Conservation (phyloP, 331 rosid species). For the Quercus lobata region DNA sequence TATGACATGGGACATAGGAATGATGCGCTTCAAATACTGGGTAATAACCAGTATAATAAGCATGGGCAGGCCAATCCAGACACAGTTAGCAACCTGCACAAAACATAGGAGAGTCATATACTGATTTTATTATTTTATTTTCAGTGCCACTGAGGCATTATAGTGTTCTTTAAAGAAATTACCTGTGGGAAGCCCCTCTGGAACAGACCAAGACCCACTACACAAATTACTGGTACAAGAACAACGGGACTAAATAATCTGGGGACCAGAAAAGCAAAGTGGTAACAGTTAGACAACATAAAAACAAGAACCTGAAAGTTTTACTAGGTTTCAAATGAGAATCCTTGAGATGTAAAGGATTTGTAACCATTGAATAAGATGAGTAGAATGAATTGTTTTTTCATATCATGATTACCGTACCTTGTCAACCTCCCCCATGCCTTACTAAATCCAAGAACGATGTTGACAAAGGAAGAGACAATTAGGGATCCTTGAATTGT, state of each 20-base stretch:
- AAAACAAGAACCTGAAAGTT: not conserved
- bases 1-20: conserved; percentile 5
- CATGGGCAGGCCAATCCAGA: conserved; percentile 67
- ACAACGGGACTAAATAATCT: conserved; percentile 72
- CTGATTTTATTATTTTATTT: not conserved
- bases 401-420: conserved; percentile 33
- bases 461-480: conserved; percentile 73
- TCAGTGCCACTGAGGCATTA: conserved; percentile 1
- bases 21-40: conserved; percentile 71
- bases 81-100: conserved; percentile 54
- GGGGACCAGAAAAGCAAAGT: conserved; percentile 17
- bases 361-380: not conserved
- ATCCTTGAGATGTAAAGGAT: not conserved
- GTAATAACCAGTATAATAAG: conserved; percentile 63
- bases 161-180: conserved; percentile 20
- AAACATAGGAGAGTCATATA: not conserved
- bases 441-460: conserved; percentile 74
- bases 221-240: conserved; percentile 55
- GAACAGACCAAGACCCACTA: conserved; percentile 87
- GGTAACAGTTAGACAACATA: not conserved
- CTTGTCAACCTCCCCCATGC: conserved; percentile 71
- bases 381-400: not conserved
- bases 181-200: conserved; percentile 88
- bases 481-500: conserved; percentile 95
- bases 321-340: not conserved